Evolutionary conservation across 352 stramenopile genomes (phyloP), one percentile per base, ranked within the genome.

Genomic region (Thalassiosira hispida): DNA sequence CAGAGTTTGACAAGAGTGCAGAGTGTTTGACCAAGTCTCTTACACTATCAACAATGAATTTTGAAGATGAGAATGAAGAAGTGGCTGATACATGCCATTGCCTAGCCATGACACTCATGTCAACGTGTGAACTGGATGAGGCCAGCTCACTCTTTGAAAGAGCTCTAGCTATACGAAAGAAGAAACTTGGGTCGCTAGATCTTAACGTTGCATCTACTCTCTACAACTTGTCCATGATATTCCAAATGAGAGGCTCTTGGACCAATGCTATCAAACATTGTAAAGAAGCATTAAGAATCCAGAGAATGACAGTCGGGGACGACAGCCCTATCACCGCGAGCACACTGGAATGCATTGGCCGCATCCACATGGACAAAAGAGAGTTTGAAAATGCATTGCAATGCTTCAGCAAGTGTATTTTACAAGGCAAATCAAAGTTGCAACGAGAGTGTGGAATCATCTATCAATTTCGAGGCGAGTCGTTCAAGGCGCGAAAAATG

Each of bases 271-370:
- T 85, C 52, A 87, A 83, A 75, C 64, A 87, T 65, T 79, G 62
- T 46, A 85, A 87, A 59, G 79, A 89, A 56, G 83, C 83, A 68
- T 40, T 89, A n/a, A 73, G 52, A 74, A 81, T 85, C n/a, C 78
- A 87, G 23, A 77, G 65, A 62, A 67, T 80, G 49, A 73, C 68
- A 56, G 55, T 87, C 53, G 83, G 83, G 4, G 79, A 87, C 33
- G 68, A 78, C 16, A 81, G 69, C 33, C 69, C 76, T 16, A 81
- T 87, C 4, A 87, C 73, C 27, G 42, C 63, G 47, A 79, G 60
- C 23, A 89, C 79, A 65, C 35, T 86, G 23, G 75, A 86, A 77
- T 85, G 75, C 62, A 77, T 86, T 62, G 83, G 79, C 9, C 61
- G 57, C 25, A 80, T 89, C 20, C 75, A 89, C 70, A 84, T 76